phyloP scores from a whole-genome alignment of 345 rosid genomes.

The Garcia nutans region DNA sequence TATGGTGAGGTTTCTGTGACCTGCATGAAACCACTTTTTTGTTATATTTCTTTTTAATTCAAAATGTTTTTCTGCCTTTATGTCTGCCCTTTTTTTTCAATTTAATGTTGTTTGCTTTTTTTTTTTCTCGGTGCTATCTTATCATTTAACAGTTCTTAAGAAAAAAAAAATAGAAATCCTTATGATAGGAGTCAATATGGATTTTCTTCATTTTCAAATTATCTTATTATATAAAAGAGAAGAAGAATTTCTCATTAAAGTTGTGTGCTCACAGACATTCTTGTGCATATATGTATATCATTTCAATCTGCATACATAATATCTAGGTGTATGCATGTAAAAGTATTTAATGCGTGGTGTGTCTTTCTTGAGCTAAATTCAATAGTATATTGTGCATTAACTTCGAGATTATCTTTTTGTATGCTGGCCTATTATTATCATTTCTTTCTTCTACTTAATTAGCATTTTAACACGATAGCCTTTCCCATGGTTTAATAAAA shows the following conservation, averaged over 20 bases:
- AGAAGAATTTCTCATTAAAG: too few species aligned
- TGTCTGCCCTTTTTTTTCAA: neutral
- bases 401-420: neutral
- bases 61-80: neutral
- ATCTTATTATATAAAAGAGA: too few species aligned
- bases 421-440: neutral
- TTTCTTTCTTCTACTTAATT: neutral
- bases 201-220: too few species aligned
- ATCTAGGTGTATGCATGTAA: too few species aligned
- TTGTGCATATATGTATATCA: too few species aligned
- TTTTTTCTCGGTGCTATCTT: neutral
- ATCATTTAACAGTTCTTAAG: too few species aligned
- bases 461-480: neutral
- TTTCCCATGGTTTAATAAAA: neutral
- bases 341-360: neutral
- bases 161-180: too few species aligned
- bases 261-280: too few species aligned
- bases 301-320: too few species aligned
- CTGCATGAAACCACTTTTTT: neutral
- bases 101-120: neutral
- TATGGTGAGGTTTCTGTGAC: slow-evolving; percentile 42
- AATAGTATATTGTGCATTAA: neutral
- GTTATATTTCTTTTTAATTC: neutral
- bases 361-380: neutral
- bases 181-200: too few species aligned